Evolutionary conservation across 78 protist genomes (phyloP).

Genomic region (Dictyostelium intermedium): DNA sequence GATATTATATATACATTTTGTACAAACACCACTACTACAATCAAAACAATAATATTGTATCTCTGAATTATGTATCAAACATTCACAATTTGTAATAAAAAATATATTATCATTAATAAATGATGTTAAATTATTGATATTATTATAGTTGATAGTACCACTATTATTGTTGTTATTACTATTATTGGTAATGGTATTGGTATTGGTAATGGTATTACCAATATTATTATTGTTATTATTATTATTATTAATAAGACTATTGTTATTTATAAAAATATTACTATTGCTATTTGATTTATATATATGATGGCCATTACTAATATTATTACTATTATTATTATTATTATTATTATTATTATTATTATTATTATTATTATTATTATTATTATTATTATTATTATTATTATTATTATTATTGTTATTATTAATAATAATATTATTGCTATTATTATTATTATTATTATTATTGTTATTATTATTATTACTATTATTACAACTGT

Average conservation of each 20-base stretch:
- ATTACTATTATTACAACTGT: background rate
- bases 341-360: background rate
- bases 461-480: background rate
- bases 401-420: background rate
- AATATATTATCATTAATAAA: background rate
- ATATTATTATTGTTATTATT: background rate
- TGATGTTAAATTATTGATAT: background rate
- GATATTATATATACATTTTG: background rate
- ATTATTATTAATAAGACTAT: background rate
- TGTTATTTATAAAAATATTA: background rate
- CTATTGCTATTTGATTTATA: background rate
- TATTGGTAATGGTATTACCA: background rate
- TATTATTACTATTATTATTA: background rate
- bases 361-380: too few species aligned
- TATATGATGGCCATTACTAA: background rate
- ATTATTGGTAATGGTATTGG: background rate
- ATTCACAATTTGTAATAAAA: background rate
- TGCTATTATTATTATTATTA: background rate
- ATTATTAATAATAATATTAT: background rate
- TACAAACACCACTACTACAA: background rate
- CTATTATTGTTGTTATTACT: background rate
- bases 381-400: too few species aligned
- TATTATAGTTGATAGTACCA: background rate
- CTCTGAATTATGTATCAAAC: background rate
- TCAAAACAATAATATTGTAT: conserved; percentile 21